Base-by-base conservation (phyloP, 371 early-diverging fungal genomes). In the Nematocida ironsii region DNA sequence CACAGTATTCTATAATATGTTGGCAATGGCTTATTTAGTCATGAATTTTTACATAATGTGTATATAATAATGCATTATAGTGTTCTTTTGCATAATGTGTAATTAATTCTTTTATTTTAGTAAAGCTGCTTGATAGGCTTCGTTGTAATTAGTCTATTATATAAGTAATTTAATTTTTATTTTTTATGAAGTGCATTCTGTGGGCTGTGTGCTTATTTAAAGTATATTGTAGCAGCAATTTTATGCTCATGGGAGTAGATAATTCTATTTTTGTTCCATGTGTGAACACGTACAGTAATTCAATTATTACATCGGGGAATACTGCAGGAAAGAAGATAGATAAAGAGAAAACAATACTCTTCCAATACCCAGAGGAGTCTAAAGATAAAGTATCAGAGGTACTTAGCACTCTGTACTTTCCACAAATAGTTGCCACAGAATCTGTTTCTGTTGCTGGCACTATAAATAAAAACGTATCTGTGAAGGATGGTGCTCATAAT, bases 381-480 rank as follows among this genome's bases (percentile, higher is more conserved):
- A 58, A 11, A 7, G 58, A 58, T 23, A 23, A 9, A 27, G 9
- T 2, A n/a, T 23, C 11, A 23, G 20, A 11, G 11, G 23, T 23
- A n/a, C 11, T n/a, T 11, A 58, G 58, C 9, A 58, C 9, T n/a
- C 5, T 64, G 23, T 64, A 64, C 64, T n/a, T 64, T 13, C 64
- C 64, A 0, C 39, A 64, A 18, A 11, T 64, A 16, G 11, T 64
- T 13, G 64, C 44, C 33, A 40, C 64, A 42, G 64, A 64, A 23
- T 11, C 33, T 13, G 42, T 58, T 7, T 9, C 27, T 40, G 7
- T 64, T 1, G 64, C 27, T 3, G 2, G 45, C 7, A 40, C 7
- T 64, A 64, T 44, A 42, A 64, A 64, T 23, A 64, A 64, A 44
- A 64, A 42, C 23, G 64, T 64, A n/a, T 6, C 6, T 5, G 13